Evolutionary conservation across 1,284 basidiomycete genomes (phyloP).

Genomic region (Amylostereum areolatum): DNA sequence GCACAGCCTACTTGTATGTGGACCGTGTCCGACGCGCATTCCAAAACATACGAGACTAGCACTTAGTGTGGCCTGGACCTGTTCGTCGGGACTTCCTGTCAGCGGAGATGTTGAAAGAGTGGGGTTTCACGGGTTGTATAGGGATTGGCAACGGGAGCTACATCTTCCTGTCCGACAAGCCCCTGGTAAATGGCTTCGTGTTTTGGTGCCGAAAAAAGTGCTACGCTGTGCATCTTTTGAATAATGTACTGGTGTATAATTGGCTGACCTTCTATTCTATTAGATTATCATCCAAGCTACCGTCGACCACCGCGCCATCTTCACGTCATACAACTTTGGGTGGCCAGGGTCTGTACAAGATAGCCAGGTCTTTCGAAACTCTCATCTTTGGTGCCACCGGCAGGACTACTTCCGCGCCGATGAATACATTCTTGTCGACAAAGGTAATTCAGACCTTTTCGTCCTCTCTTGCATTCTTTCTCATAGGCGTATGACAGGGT

Average conservation of each 20-base stretch:
- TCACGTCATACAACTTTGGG: constrained; percentile 22
- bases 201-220: constrained; percentile 16
- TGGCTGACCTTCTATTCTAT: not conserved
- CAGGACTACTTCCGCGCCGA: constrained; percentile 14
- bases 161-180: constrained; percentile 16
- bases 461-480: not conserved
- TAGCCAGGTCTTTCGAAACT: constrained; percentile 19
- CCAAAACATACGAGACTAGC: too few relatives aligned
- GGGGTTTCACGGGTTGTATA: constrained; percentile 17
- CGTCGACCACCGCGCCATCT: constrained; percentile 16
- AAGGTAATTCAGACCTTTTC: constrained; percentile 18
- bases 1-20: constrained; percentile 10
- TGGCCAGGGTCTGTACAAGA: constrained; percentile 25
- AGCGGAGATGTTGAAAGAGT: constrained; percentile 10
- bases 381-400: constrained; percentile 18
- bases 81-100: too few relatives aligned
- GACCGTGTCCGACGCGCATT: too few relatives aligned
- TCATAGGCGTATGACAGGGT: constrained; percentile 8
- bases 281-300: constrained; percentile 21
- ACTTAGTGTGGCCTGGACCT: too few relatives aligned
- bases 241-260: too few relatives aligned
- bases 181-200: constrained; percentile 8
- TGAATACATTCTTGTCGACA: constrained; percentile 23
- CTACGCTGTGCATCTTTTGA: constrained; percentile 13
- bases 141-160: too few relatives aligned